Conservation (phyloP, 345 rosid species). For the Brassica napus region Da-Ae NC_063448.1:42622501-42623000, state of each 20-base stretch:
- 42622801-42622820: background rate
- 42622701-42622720: constrained; percentile 73
- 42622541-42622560: constrained; percentile 26
- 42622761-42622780: background rate
- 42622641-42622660: constrained; percentile 20
- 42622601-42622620: constrained; percentile 47
- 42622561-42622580: constrained; percentile 71
- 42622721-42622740: constrained; percentile 40
- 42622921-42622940: no score
- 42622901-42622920: constrained; percentile 3
- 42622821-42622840: background rate
- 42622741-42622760: constrained; percentile 15
- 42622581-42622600: constrained; percentile 64
- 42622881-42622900: background rate
- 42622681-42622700: constrained; percentile 63
- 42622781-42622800: constrained; percentile 9
- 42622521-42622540: background rate
- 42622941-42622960: no score
- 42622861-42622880: no score
- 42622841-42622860: background rate
- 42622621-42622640: constrained; percentile 44
- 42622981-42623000: no score
- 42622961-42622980: no score
- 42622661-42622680: constrained; percentile 3
- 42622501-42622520: background rate